Evolutionary conservation across 2,329 filamentous ascomycete genomes (phyloP).

Genomic region (Penicillium sp.): DNA sequence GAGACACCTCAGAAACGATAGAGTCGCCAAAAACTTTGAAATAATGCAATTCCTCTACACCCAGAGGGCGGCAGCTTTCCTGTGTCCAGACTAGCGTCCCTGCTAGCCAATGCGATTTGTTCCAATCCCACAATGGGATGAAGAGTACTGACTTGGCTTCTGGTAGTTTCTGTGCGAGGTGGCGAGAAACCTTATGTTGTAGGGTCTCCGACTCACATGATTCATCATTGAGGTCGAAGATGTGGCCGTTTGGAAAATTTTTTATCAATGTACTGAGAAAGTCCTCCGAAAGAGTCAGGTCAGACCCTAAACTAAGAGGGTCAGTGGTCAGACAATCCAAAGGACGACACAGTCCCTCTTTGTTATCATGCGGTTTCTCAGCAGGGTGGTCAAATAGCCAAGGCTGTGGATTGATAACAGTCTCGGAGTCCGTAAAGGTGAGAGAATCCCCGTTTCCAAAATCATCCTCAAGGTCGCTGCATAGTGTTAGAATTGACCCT

Average conservation of each 20-base stretch:
- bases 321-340: not conserved
- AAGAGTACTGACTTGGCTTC: constrained; percentile 30
- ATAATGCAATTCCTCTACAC: constrained; percentile 33
- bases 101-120: constrained; percentile 35
- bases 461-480: constrained; percentile 16
- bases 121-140: constrained; percentile 37
- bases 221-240: constrained; percentile 16
- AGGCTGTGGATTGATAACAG: not conserved
- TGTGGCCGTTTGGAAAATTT: constrained; percentile 25
- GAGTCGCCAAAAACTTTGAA: constrained; percentile 37
- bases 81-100: constrained; percentile 31
- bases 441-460: constrained; percentile 20
- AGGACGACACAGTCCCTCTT: not conserved
- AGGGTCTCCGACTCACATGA: not conserved
- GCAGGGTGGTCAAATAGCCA: not conserved
- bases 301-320: not conserved
- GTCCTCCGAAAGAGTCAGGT: constrained; percentile 7
- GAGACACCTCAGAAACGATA: constrained; percentile 36
- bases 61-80: constrained; percentile 19
- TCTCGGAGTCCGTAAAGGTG: not conserved
- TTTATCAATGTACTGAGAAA: constrained; percentile 17
- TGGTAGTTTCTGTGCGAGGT: constrained; percentile 21
- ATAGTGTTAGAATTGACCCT: not conserved
- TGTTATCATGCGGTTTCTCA: not conserved
- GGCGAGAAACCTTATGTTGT: constrained; percentile 3